Conservation (phyloP, 345 rosid species). For the Alliaria petiolata region DNA sequence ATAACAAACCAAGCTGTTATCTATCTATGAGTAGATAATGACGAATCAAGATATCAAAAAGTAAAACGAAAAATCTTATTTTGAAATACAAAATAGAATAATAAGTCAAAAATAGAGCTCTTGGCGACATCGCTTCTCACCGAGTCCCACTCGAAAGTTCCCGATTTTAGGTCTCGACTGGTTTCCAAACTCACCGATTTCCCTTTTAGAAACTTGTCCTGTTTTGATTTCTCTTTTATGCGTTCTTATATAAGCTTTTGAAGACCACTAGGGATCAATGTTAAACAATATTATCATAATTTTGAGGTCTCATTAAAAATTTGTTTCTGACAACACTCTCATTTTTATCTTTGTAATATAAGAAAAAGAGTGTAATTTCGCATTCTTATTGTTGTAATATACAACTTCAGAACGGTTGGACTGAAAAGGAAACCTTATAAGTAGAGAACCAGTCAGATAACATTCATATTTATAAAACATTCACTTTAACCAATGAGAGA, state of each 20-base stretch:
- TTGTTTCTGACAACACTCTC: not conserved
- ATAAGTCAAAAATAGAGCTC: no score
- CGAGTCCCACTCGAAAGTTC: constrained; percentile 19
- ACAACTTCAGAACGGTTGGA: not conserved
- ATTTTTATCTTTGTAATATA: not conserved
- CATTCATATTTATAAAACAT: not conserved
- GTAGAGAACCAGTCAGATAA: no score
- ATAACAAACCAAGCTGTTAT: no score
- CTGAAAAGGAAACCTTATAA: no score
- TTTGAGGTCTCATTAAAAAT: not conserved
- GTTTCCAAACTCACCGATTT: constrained; percentile 12
- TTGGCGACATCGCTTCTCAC: constrained; percentile 18
- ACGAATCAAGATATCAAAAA: no score
- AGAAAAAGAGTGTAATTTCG: not conserved
- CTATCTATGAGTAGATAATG: no score
- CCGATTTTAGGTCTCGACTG: not conserved
- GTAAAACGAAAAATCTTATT: constrained; percentile 23
- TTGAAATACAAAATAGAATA: no score
- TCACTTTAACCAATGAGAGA: not conserved
- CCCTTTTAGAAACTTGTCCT: not conserved
- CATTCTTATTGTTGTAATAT: not conserved
- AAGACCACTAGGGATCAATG: not conserved
- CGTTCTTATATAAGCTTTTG: constrained; percentile 8
- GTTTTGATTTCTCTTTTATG: constrained; percentile 15
- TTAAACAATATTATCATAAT: not conserved